Evolutionary conservation across 202 grass and related monocot species (phyloP).

Genomic region (Sporobolus alterniflorus): DNA sequence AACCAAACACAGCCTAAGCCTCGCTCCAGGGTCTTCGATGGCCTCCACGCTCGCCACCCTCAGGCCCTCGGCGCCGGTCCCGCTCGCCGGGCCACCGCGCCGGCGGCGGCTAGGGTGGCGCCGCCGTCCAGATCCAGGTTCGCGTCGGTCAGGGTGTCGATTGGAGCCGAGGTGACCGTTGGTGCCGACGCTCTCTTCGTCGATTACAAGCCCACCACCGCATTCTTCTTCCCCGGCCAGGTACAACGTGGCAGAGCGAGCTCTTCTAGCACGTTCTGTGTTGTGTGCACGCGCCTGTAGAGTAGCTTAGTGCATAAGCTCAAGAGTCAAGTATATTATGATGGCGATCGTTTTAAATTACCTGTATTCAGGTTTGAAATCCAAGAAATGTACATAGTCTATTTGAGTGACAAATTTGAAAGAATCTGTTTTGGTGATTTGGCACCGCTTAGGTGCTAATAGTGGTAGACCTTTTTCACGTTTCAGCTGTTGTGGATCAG

Average conservation of each 20-base stretch:
- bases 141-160: conserved; percentile 57
- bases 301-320: not conserved
- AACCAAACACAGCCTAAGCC: too few relatives aligned
- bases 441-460: not conserved
- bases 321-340: not conserved
- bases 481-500: conserved; percentile 17
- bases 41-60: conserved; percentile 50
- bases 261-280: not conserved
- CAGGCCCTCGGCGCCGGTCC: conserved; percentile 46
- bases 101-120: conserved; percentile 39
- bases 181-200: conserved; percentile 69
- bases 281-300: not conserved
- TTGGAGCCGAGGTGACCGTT: conserved; percentile 53
- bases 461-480: not conserved
- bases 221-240: conserved; percentile 96
- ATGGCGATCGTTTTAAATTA: not conserved
- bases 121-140: conserved; percentile 63
- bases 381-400: not conserved
- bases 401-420: conserved; percentile 1
- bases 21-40: conserved; percentile 33
- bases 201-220: conserved; percentile 77
- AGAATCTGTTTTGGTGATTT: not conserved
- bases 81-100: conserved; percentile 16
- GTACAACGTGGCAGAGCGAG: conserved; percentile 31
- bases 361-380: not conserved